phyloP scores from a whole-genome alignment of 2,329 filamentous ascomycete species.

The Colletotrichum acutatum region DNA sequence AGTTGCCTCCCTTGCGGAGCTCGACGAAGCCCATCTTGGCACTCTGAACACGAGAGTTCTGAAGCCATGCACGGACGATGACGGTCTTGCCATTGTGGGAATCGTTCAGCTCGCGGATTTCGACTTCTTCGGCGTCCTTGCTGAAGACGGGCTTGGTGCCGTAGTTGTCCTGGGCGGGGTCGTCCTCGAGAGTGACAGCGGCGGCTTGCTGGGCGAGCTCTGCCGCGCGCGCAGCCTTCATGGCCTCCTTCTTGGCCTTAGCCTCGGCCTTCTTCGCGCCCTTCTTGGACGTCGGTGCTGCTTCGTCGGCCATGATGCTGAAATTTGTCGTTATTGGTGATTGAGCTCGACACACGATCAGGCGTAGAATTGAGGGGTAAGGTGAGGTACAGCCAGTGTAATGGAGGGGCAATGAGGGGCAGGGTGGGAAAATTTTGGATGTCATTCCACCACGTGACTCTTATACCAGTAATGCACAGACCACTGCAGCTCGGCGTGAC shows the following conservation, averaged over 20 bases:
- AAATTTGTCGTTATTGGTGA: background rate
- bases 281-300: conserved; percentile 71
- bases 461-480: background rate
- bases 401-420: background rate
- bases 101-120: conserved; percentile 73
- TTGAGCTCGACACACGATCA: background rate
- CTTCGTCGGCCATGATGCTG: background rate
- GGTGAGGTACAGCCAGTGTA: background rate
- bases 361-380: background rate
- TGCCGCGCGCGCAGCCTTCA: conserved; percentile 61
- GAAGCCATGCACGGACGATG: conserved; percentile 82
- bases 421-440: background rate
- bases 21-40: conserved; percentile 94
- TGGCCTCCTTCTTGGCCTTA: conserved; percentile 88
- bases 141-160: conserved; percentile 69
- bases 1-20: conserved; percentile 78
- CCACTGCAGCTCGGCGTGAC: background rate
- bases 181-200: conserved; percentile 2
- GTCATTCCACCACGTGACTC: background rate
- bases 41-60: conserved; percentile 88
- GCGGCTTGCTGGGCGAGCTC: conserved; percentile 56
- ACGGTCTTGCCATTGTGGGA: conserved; percentile 76
- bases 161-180: conserved; percentile 23
- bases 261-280: conserved; percentile 86
- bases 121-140: conserved; percentile 62